Evolutionary conservation across 805 yeast species (phyloP), one percentile per base, ranked within the genome.

Genomic region (Starmerella scarabaei): DNA sequence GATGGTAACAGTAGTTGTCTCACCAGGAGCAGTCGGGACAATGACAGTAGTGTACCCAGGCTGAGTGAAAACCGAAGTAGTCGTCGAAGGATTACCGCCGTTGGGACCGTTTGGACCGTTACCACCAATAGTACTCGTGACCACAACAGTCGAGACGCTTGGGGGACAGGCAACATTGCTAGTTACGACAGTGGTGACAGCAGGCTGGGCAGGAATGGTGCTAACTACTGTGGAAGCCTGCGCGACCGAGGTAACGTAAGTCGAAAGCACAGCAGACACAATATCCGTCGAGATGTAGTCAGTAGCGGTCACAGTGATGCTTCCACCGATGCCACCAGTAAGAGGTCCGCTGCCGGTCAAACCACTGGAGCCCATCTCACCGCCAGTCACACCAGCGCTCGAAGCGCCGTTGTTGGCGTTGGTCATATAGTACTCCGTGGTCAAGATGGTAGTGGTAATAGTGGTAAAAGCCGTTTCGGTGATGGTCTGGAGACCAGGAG

Each of bases 141-240:
- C 24, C 19, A 26, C n/a, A 3, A 20, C 26, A 9, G 19, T 26
- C 3, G 31, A 16, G 15, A 37, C 29, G 23, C 32, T 29, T 14
- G 6, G 37, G 30, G 16, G 18, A 27, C 29, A 32, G 24, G 3
- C 29, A 20, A 18, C 29, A 14, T 23, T 23, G 2, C 39, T 37
- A 2, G 43, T 39, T 24, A 21, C 31, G 2, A 38, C 41, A 2
- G 43, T 27, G 7, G 40, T 42, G 2, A 28, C 34, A 9, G 27
- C 47, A 5, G 44, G 26, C 36, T 44, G 45, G 11, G 20, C 40
- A n/a, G 48, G 45, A 16, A 44, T 35, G 1, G 48, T 44, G 30
- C 37, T 28, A 9, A 38, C 38, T 9, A 29, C 16, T 4, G 40
- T 41, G 2, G 41, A 18, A 4, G 30, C 20, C 2, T 32, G 36